Base-by-base conservation (phyloP, 2,329 filamentous ascomycete genomes). In the Coleophoma crateriformis region DNA sequence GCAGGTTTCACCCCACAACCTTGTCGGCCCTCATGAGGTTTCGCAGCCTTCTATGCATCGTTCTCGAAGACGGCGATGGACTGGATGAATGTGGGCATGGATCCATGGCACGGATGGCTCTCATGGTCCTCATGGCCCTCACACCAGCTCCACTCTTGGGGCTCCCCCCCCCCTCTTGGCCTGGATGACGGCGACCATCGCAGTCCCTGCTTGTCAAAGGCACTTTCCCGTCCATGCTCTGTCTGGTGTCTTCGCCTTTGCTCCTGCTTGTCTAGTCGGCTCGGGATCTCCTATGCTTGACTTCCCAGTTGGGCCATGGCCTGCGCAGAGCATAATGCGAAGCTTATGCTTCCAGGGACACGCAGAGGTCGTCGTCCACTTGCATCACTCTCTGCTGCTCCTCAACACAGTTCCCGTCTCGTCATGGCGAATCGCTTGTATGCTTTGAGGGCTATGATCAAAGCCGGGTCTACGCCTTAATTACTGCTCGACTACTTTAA, bases 371-470 rank as follows among this genome's bases (percentile, higher is more conserved):
- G 52, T 50, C 52, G 48, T 46, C 53, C 53, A 56, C 52, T 58
- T 53, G 56, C 56, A 58, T 60, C 53, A 54, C 45, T 45, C 42
- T 33, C 49, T 54, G 20, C 38, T 51, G 46, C 47, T 54, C 51
- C 56, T 50, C 58, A 57, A 59, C 55, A 74, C 73, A 64, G 67
- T 68, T 70, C 66, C 64, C 60, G 70, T 75, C 71, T 74, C 68
- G 69, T 65, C 68, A 72, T 69, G 69, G 68, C 67, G 68, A 72
- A 70, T 73, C 67, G 65, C 66, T 67, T 67, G 64, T 66, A 64
- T 72, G 72, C 71, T 74, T 75, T 68, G 67, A 69, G 65, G 64
- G 58, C 68, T 27, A 7, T 65, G 67, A 64, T 67, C 63, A 70
- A 66, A 68, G 67, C 68, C 66, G 50, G 49, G 56, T 55, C 58